Conservation (phyloP, 1,139 yeast genomes). For the Blastobotrys serpentis region DNA sequence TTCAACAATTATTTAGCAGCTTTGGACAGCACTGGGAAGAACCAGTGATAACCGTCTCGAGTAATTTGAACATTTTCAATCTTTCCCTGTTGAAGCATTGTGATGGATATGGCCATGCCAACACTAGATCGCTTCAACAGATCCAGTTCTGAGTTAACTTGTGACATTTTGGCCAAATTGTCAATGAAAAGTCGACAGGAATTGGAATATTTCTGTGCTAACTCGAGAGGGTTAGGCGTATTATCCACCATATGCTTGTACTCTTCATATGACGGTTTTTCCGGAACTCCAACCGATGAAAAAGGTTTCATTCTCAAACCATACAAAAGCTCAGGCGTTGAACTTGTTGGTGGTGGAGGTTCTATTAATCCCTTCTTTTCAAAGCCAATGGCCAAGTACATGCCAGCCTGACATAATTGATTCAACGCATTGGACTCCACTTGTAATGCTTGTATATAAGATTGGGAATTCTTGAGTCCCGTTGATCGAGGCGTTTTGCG, state of each 20-base stretch:
- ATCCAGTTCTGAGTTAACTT: conserved; percentile 32
- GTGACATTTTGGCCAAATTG: conserved; percentile 22
- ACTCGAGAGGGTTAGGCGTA: conserved; percentile 21
- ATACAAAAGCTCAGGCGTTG: conserved; percentile 49
- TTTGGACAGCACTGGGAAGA: conserved; percentile 35
- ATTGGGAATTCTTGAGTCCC: conserved; percentile 19
- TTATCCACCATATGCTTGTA: conserved; percentile 1
- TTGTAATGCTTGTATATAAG: conserved; percentile 35
- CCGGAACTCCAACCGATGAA: conserved; percentile 80
- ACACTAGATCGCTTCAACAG: conserved; percentile 36
- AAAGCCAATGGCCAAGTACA: conserved; percentile 43
- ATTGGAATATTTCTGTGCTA: conserved; percentile 23
- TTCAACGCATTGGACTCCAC: conserved; percentile 42
- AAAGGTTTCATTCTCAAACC: conserved; percentile 77
- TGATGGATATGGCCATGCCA: conserved; percentile 33
- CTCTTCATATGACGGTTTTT: conserved; percentile 49
- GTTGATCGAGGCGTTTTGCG: conserved; percentile 12
- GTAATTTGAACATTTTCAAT: conserved; percentile 20
- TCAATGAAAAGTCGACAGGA: conserved; percentile 27
- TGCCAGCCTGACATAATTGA: conserved; percentile 43
- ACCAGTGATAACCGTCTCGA: conserved; percentile 34
- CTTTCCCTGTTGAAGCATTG: conserved; percentile 21
- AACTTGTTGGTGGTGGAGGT: conserved; percentile 43
- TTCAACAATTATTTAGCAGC: background rate
- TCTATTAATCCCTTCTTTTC: conserved; percentile 35